A percentile compares a stretch with the other conserved stretches of the same genome.
Conservation (phyloP, 148 eudicot species). For the Nepenthes gracilis region DNA sequence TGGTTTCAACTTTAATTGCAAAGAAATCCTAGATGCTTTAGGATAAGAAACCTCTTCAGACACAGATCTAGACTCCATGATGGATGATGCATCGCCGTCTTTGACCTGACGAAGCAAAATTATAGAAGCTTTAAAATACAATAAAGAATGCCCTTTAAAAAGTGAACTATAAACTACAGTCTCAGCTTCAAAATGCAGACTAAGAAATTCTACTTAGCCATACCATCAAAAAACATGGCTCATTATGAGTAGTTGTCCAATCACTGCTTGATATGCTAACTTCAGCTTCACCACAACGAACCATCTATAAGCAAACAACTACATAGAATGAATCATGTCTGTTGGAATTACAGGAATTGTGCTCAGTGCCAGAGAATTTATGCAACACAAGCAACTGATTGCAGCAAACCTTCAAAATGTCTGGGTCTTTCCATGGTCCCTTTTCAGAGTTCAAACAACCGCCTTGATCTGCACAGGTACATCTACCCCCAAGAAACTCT, state of each 20-base stretch:
- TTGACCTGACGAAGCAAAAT: conserved; percentile 25
- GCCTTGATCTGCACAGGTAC: conserved; percentile 59
- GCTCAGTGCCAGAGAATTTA: neutral
- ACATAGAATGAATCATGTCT: neutral
- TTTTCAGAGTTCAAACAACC: conserved; percentile 72
- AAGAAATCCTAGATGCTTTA: conserved; percentile 13
- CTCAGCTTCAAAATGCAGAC: too few species aligned
- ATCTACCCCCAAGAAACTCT: conserved; percentile 64
- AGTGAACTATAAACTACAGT: neutral
- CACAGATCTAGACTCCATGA: conserved; percentile 44
- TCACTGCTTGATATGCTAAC: conserved; percentile 28
- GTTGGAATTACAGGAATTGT: neutral
- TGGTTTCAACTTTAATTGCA: conserved; percentile 23
- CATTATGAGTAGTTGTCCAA: conserved; percentile 28
- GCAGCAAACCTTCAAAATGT: conserved; percentile 39
- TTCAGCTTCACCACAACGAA: conserved; percentile 29
- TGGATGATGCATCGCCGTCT: conserved; percentile 15
- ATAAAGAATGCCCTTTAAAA: neutral
- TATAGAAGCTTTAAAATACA: conserved; percentile 3
- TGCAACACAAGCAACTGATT: neutral
- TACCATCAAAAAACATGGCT: conserved; percentile 22
- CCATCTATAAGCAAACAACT: conserved; percentile 18
- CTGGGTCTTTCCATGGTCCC: conserved; percentile 84
- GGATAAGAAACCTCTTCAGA: conserved; percentile 30
- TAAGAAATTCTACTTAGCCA: neutral